Percentiles rank a stretch among this genome's conserved stretches.
These are phyloP conservation scores for Leishmania tropica DNA, from an alignment of 208 protist species.

Conservation along the genomic window DNA sequence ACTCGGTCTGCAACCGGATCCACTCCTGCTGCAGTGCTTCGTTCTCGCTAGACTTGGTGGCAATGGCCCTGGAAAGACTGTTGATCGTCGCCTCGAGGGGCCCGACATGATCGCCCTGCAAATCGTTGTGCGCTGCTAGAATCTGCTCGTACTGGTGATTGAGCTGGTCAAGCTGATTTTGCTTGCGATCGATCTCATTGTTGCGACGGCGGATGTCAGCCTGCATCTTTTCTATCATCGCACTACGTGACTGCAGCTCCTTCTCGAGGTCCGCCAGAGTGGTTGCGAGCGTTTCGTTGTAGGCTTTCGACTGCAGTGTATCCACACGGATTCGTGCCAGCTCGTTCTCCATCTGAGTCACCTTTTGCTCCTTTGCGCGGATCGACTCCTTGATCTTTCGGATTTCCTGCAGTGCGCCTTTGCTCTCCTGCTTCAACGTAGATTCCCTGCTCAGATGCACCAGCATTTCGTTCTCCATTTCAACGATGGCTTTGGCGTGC, in stretches of 20 bases:
- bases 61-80: conserved; percentile 94
- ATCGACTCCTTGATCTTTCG: conserved; percentile 92
- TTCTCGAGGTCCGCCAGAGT: conserved; percentile 89
- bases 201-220: conserved; percentile 94
- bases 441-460: conserved; percentile 91
- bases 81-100: conserved; percentile 96
- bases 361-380: conserved; percentile 93
- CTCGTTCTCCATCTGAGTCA: conserved; percentile 96
- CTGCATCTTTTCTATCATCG: conserved; percentile 95
- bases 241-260: conserved; percentile 90
- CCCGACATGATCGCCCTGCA: conserved; percentile 87
- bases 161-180: conserved; percentile 95
- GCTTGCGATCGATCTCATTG: conserved; percentile 97
- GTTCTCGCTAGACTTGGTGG: conserved; percentile 88
- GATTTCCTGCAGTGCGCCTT: conserved; percentile 88
- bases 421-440: conserved; percentile 93
- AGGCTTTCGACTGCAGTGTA: conserved; percentile 92
- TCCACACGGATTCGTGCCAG: conserved; percentile 95
- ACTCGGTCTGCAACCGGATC: conserved; percentile 95
- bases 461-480: conserved; percentile 90
- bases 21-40: conserved; percentile 95
- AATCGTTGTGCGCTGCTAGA: conserved; percentile 59
- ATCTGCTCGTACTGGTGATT: conserved; percentile 95
- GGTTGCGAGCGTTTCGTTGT: conserved; percentile 91
- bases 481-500: conserved; percentile 77